Evolutionary conservation across 1,139 yeast genomes (phyloP).

Genomic region (Magnusiomyces magnusii): DNA sequence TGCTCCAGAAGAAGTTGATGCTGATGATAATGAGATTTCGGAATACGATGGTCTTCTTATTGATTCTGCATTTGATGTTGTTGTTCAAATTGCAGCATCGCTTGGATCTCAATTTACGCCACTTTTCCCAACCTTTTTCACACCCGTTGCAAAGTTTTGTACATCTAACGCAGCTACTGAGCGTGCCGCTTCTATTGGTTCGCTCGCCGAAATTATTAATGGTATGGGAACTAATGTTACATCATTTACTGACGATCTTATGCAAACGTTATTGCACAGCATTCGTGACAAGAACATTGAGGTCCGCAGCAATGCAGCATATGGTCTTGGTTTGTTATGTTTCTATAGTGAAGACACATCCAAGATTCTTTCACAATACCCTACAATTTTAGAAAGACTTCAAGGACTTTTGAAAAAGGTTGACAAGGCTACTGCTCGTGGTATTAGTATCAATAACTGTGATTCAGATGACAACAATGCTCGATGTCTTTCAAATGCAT

Average conservation of each 20-base stretch:
- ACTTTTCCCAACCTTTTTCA: slow-evolving; percentile 68
- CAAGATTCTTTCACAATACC: slow-evolving; percentile 57
- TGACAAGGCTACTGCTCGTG: slow-evolving; percentile 45
- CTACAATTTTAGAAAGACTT: slow-evolving; percentile 62
- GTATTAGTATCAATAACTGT: slow-evolving; percentile 40
- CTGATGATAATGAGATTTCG: slow-evolving; percentile 42
- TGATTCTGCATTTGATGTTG: slow-evolving; percentile 80
- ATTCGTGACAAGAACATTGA: slow-evolving; percentile 76
- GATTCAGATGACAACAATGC: slow-evolving; percentile 78
- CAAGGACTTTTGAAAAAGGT: slow-evolving; percentile 75
- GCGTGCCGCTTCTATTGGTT: slow-evolving; percentile 81
- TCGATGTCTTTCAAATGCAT: slow-evolving; percentile 87
- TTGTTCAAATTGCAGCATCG: slow-evolving; percentile 66
- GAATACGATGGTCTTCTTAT: slow-evolving; percentile 83
- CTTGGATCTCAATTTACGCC: slow-evolving; percentile 69
- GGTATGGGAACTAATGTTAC: slow-evolving; percentile 60
- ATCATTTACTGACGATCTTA: slow-evolving; percentile 60
- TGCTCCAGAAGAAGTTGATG: slow-evolving; percentile 43
- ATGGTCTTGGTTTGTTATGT: slow-evolving; percentile 82
- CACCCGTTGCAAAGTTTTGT: slow-evolving; percentile 52
- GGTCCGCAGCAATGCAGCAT: slow-evolving; percentile 93
- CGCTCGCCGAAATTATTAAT: slow-evolving; percentile 78
- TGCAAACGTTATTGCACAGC: slow-evolving; percentile 60
- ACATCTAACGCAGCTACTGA: slow-evolving; percentile 61
- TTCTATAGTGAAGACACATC: slow-evolving; percentile 43